Evolutionary conservation across 768 basidiomycete genomes (phyloP).

Genomic region (Coprinopsis marcescibilis): DNA sequence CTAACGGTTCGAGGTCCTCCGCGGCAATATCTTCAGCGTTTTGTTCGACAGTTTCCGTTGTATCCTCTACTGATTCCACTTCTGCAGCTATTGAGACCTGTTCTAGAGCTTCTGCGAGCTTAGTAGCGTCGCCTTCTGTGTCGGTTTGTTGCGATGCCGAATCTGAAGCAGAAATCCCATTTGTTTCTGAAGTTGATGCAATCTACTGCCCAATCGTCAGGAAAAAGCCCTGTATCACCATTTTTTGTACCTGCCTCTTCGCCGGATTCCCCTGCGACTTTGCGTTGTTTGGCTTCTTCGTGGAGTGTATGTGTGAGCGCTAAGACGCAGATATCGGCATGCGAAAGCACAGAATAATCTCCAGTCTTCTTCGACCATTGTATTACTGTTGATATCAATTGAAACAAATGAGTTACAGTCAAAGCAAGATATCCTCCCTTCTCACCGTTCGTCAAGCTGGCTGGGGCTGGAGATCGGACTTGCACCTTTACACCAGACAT

Average conservation of each 20-base stretch:
- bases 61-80: too few species aligned
- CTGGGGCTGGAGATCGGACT: conserved; percentile 63
- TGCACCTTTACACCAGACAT: conserved; percentile 71
- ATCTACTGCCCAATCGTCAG: conserved; percentile 29
- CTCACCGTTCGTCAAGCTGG: conserved; percentile 61
- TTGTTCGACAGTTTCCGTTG: conserved; percentile 8
- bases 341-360: conserved; percentile 88
- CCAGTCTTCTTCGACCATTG: conserved; percentile 93
- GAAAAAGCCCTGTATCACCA: background rate
- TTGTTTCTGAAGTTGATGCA: conserved; percentile 4
- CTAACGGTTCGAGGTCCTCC: conserved; percentile 14
- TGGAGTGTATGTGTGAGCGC: conserved; percentile 83
- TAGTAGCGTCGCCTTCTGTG: conserved; percentile 15
- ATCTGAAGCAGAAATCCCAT: background rate
- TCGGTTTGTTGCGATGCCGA: background rate
- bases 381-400: conserved; percentile 52
- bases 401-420: background rate
- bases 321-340: conserved; percentile 85
- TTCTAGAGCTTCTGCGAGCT: conserved; percentile 8
- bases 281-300: conserved; percentile 39
- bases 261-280: conserved; percentile 27
- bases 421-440: too few species aligned
- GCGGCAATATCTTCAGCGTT: conserved; percentile 14
- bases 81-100: background rate
- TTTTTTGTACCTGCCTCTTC: conserved; percentile 12